Base-by-base conservation (phyloP, 495 filamentous ascomycete species). In the Trichoderma parareesei region DNA sequence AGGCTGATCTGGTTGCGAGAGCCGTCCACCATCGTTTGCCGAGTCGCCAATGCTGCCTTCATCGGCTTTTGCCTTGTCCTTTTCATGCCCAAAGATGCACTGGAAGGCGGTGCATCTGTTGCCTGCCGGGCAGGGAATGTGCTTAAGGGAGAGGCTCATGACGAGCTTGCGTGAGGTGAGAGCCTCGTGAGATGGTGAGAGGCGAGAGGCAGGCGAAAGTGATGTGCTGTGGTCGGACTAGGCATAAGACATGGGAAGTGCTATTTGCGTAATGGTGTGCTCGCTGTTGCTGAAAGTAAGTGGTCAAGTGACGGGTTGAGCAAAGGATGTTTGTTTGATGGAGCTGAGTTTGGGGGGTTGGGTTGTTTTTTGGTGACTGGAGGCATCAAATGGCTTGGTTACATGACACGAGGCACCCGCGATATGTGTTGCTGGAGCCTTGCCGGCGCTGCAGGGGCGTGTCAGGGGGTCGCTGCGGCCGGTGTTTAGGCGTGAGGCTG, bases 101-200 rank as follows among this genome's bases (percentile, higher is more conserved):
- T 70, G 65, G 40, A 76, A 69, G 14, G 73, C 71, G 27, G 67
- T 72, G 67, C 79, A 82, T 5, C 60, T 65, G 66, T 84, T 75
- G 16, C 82, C 81, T 60, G 83, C 73, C 0, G 89, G 89, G 71
- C 90, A 93, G 38, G 81, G 75, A 38, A 91, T 77, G 38, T 77
- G 77, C 68, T 82, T 85, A 73, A 92, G 64, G 16, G 59, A 18
- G 55, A 63, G 61, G 61, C 61, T 63, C 61, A 63, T 63, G 53
- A 6, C 18, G 53, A 6, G 11, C 33, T 57, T 0, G 27, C 53
- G 27, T 8, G 14, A 35, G n/a, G 10, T 2, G 27, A 48, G 44
- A 14, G 13, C 44, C 44, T 5, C 10, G 8, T 57, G 20, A 16
- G 37, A 11, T 27, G 27, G 53, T 57, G 53, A 57, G 53, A 33